Base-by-base conservation (phyloP, 148 eudicot genomes). In the Nepenthes gracilis region DNA sequence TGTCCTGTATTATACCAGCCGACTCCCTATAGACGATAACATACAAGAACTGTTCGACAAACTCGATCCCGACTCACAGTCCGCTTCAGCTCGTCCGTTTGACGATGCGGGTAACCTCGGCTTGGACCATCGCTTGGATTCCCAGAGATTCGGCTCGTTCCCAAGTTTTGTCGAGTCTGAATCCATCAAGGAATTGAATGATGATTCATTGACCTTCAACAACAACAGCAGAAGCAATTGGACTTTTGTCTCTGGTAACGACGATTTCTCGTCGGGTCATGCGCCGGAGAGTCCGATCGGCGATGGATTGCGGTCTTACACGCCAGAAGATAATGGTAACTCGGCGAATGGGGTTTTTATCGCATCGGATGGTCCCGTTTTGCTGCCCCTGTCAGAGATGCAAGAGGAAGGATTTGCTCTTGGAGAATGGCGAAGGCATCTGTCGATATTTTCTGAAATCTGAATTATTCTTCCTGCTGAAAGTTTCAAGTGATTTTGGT, bases 31-130 rank as follows among this genome's bases (percentile, higher is more conserved):
- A 0, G 23, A 23, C 23, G 23, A 23, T 23, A 23, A 23, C 23
- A 23, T 23, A 23, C 23, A 23, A 23, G 23, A 23, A 23, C 23
- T 23, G 23, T 70, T 70, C 65, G 80, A 73, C 55, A 65, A 68
- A 59, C 2, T 59, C 53, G 67, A 47, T 40, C 45, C 45, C 45
- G 45, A 40, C 45, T 40, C 45, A 8, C 45, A 40, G 1, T 40
- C 45, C 45, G 45, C 4, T 40, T 40, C 45, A 40, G 8, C 45
- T 40, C 45, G 45, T 40, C 45, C 45, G 6, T 40, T 40, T 8
- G 45, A 40, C 45, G 45, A 40, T 40, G 45, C 4, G 8, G 8
- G 0, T 40, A 3, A 40, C 45, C 6, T 40, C 45, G 45, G 6
- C 45, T 40, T 3, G 6, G 45, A 40, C 45, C 23, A 23, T 23